Percentiles rank a stretch among this genome's conserved stretches.
phyloP scores from a whole-genome alignment of 352 stramenopile species.

The Phytopythium montanum region DNA sequence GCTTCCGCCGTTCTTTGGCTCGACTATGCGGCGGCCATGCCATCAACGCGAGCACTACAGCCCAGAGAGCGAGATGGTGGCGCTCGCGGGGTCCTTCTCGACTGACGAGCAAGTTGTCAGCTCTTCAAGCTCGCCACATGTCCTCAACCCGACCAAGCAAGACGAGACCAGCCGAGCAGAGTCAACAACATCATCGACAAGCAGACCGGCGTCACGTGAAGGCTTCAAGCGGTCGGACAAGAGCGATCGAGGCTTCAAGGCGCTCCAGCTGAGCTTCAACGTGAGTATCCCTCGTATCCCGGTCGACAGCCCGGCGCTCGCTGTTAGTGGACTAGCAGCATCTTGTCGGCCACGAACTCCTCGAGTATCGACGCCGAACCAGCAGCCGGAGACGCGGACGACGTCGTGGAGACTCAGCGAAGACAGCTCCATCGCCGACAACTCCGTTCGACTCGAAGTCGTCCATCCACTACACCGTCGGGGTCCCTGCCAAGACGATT shows the following conservation, averaged over 20 bases:
- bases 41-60: conserved; percentile 3
- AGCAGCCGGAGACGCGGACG: background rate
- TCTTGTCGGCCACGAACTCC: background rate
- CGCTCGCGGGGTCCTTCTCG: conserved; percentile 1
- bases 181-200: background rate
- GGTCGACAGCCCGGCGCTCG: background rate
- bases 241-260: background rate
- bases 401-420: background rate
- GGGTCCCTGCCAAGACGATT: background rate
- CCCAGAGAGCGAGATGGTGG: conserved; percentile 1
- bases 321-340: background rate
- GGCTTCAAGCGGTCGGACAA: background rate
- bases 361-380: background rate
- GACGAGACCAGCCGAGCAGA: conserved; percentile 12
- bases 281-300: conserved; percentile 1
- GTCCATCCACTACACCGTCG: background rate
- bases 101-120: background rate
- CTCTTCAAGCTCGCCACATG: background rate
- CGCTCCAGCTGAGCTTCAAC: background rate
- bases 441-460: background rate
- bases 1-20: conserved; percentile 15
- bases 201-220: conserved; percentile 4
- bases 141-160: conserved; percentile 3
- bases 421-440: background rate
- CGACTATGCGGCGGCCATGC: background rate